Base-by-base conservation (phyloP, 1,284 basidiomycete species). In the Leccinum ponderosum region DNA sequence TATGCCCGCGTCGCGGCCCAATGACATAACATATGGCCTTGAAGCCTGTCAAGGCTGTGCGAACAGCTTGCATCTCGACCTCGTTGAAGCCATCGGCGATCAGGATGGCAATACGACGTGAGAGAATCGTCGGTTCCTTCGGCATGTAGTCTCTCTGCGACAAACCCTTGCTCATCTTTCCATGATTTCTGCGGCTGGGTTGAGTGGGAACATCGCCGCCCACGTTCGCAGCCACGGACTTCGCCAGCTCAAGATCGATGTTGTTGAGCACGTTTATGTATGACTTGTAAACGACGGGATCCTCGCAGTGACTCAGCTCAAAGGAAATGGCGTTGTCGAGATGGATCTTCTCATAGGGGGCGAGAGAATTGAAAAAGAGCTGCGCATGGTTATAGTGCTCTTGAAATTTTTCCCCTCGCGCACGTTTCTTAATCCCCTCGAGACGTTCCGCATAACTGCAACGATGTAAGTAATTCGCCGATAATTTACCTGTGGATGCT, bases 361-460 rank as follows among this genome's bases (percentile, higher is more conserved):
- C 70, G 59, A 94, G 80, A 14, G 91, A 94, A 77, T 95, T 94
- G 76, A 85, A 88, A 78, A 91, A 93, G 17, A 94, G 80, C 66
- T 93, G 85, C 1, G 91, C 83, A 70, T 90, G 87, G 58, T 80
- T 82, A 67, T 74, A 87, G 64, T 90, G 86, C 69, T 91, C 89
- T 66, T 85, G 78, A 77, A 93, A 93, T 70, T 94, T 94, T 15
- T 79, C 75, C 2, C 85, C 84, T 6, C 89, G 86, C 3, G 83
- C 74, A n/a, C 91, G 85, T 60, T 85, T 81, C 70, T 92, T 90
- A 44, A 89, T 80, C 3, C 88, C 91, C 9, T 76, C 70, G 0
- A 91, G 67, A 55, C 80, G 82, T 55, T 83, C 77, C 6, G 78
- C 73, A 60, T 77, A 79, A 17, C 85, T 87, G 55, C 2, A 12